Evolutionary conservation across 768 basidiomycete genomes (phyloP).

Genomic region (Lactarius tabidus): DNA sequence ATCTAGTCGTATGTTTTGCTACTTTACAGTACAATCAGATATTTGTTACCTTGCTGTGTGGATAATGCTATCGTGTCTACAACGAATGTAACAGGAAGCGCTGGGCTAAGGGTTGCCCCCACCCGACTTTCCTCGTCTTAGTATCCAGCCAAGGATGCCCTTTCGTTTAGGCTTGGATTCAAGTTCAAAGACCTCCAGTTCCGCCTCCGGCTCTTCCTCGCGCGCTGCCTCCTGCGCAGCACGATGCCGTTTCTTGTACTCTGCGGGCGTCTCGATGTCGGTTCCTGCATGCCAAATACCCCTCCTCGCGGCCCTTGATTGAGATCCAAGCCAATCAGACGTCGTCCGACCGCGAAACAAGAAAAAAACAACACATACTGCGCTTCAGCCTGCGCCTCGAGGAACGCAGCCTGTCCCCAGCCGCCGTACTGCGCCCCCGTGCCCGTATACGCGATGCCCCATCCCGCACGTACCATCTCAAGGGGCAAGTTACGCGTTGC

Average conservation of each 20-base stretch:
- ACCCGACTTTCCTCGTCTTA: neutral
- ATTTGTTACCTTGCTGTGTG: neutral
- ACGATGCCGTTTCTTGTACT: conserved; percentile 40
- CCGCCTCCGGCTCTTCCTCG: neutral
- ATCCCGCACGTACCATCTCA: conserved; percentile 79
- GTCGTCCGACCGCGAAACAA: too few relatives aligned
- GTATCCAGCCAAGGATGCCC: neutral
- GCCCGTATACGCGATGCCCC: conserved; percentile 72
- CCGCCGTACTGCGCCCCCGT: conserved; percentile 76
- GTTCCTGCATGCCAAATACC: conserved; percentile 40
- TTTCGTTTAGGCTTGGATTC: neutral
- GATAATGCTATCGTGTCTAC: neutral
- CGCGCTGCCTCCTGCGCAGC: neutral
- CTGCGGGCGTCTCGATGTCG: conserved; percentile 39
- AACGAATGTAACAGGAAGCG: neutral
- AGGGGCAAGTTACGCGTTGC: conserved; percentile 39
- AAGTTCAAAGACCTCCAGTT: neutral
- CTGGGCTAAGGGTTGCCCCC: neutral
- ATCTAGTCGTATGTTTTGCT: neutral
- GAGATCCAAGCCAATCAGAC: too few relatives aligned
- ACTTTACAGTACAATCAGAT: neutral
- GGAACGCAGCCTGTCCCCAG: conserved; percentile 59
- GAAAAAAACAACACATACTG: conserved; percentile 43
- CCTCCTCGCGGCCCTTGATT: conserved; percentile 26
- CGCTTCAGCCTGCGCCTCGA: conserved; percentile 59